phyloP scores from a whole-genome alignment of 1,284 basidiomycete species.

The Amylostereum chailletii region DNA sequence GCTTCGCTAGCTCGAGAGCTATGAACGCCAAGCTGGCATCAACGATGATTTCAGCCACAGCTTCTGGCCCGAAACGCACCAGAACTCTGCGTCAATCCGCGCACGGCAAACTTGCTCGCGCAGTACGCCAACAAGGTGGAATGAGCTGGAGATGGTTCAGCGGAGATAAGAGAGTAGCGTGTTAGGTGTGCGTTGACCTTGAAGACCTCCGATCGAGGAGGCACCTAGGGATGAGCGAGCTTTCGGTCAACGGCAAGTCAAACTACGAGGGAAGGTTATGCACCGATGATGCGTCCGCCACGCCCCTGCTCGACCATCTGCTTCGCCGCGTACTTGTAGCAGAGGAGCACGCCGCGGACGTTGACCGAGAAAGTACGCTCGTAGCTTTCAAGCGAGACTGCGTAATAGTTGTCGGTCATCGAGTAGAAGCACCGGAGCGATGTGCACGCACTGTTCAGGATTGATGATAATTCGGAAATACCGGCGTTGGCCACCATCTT shows the following conservation, averaged over 20 bases:
- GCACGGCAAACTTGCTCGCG: background rate
- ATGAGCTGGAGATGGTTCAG: too few species aligned
- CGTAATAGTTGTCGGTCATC: background rate
- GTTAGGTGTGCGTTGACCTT: too few species aligned
- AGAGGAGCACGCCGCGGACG: conserved; percentile 10
- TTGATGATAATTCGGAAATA: background rate
- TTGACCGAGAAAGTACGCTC: conserved; percentile 12
- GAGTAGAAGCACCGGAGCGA: too few species aligned
- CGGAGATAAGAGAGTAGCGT: too few species aligned
- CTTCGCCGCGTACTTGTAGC: conserved; percentile 13
- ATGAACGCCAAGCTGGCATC: too few species aligned
- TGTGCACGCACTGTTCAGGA: background rate
- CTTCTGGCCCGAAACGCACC: background rate
- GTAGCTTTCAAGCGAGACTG: conserved; percentile 7
- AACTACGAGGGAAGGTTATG: background rate
- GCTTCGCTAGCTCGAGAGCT: background rate
- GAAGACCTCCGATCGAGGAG: too few species aligned
- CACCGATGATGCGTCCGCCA: conserved; percentile 16
- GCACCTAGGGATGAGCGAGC: too few species aligned
- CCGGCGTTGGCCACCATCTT: background rate
- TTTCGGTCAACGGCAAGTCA: too few species aligned
- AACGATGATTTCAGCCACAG: too few species aligned
- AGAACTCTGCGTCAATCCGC: background rate
- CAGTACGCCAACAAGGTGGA: background rate
- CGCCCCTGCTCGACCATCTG: conserved; percentile 12